These are phyloP conservation scores for Ceratobasidium sp. DNA, from an alignment of 1,284 basidiomycete genomes.

Conservation along the genomic window DNA sequence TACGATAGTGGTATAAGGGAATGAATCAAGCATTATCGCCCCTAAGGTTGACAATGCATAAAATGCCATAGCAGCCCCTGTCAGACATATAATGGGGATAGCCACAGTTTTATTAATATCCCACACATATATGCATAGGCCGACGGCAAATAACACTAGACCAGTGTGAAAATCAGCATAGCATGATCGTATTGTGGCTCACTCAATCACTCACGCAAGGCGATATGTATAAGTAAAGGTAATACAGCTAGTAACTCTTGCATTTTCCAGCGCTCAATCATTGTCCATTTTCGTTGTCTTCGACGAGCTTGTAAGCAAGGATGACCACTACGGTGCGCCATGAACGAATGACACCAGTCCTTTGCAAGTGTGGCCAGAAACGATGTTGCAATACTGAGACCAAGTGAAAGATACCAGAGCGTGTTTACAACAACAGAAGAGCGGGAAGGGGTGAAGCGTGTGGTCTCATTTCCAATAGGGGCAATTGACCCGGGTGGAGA, in stretches of 20 bases:
- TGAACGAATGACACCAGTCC: slow-evolving; percentile 21
- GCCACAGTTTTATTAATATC: too few species aligned
- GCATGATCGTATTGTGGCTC: too few species aligned
- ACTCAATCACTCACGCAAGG: slow-evolving; percentile 10
- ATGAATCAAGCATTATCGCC: too few species aligned
- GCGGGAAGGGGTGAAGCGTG: background rate
- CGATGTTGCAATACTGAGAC: slow-evolving; percentile 5
- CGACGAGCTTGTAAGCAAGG: slow-evolving; percentile 6
- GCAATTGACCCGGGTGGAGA: background rate
- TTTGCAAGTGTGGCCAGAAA: slow-evolving; percentile 14
- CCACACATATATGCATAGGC: too few species aligned
- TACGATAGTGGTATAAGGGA: too few species aligned
- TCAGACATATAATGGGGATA: too few species aligned
- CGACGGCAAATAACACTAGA: too few species aligned
- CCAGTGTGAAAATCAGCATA: too few species aligned
- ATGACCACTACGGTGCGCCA: slow-evolving; percentile 9
- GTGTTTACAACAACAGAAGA: background rate
- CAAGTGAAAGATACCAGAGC: slow-evolving; percentile 16
- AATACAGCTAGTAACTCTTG: background rate
- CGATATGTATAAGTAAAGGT: slow-evolving; percentile 17
- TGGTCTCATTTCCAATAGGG: background rate
- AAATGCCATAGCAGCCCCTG: too few species aligned
- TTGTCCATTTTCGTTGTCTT: slow-evolving; percentile 6
- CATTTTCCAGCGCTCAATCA: slow-evolving; percentile 15
- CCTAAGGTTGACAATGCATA: too few species aligned